Base-by-base conservation (phyloP, 257 asterid genomes). In the Nicotiana attenuata region DNA sequence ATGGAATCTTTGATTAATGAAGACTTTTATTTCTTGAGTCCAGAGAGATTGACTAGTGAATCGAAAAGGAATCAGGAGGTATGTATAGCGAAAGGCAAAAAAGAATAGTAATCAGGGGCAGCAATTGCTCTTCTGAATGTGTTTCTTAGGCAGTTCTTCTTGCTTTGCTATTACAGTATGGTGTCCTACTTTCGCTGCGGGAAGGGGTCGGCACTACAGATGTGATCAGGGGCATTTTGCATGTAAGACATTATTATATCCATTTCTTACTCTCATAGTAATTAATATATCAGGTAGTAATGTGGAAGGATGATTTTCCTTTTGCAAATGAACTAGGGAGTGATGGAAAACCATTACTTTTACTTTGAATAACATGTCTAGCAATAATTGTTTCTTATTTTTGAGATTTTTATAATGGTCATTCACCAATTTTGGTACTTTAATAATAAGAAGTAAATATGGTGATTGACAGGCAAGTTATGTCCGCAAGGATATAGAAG, bases 161-260 rank as follows among this genome's bases (percentile, higher is more conserved):
- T 11, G 81, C 41, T 61, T 60, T 81, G 35, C 31, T 82, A 2
- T 76, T 84, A 29, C 88, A 93, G 98, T 87, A 85, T 11, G 91
- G 91, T 31, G 82, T 94, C 82, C 92, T 96, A 79, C 86, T 96
- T 14, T 90, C 85, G 80, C 81, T 96, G 17, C 92, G 97, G 69
- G 99, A 96, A 87, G 97, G 93, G 26, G 92, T 97, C 64, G 83
- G 85, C 83, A 87, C 97, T 80, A 69, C 87, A 76, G 97, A 94
- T 81, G 65, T 91, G 64, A 83, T 91, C 77, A 83, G 68, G 89
- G 97, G 97, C 59, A 81, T 92, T 68, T 82, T 96, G 87, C 98
- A 94, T 91, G 98, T 91, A 84, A 84, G 63, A 52, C 64, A 57
- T 17, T 71, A 16, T 24, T 73, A 28, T 24, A 73, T 47, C 10